Evolutionary conservation across 441 rosid genomes (phyloP).

Genomic region (Adansonia gregorii): DNA sequence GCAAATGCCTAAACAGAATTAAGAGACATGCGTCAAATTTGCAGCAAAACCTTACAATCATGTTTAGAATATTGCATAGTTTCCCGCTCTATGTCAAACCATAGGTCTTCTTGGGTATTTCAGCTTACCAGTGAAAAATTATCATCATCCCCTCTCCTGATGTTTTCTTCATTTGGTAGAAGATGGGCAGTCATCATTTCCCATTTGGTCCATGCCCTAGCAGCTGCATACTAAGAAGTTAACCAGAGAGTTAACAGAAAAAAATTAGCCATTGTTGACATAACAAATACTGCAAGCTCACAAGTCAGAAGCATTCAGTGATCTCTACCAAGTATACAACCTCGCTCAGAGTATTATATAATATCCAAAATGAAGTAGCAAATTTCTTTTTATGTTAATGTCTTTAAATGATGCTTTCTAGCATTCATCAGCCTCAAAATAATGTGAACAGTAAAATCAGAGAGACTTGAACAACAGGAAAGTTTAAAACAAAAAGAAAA

Average conservation of each 20-base stretch:
- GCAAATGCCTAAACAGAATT: conserved; percentile 82
- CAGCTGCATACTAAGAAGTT: conserved; percentile 75
- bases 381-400: not conserved
- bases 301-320: not conserved
- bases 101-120: conserved; percentile 13
- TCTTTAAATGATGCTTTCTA: not conserved
- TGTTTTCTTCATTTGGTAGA: conserved; percentile 70
- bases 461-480: too few relatives aligned
- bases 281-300: not conserved
- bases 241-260: conserved; percentile 29
- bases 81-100: not conserved
- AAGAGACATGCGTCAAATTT: conserved; percentile 17
- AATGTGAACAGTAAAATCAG: too few relatives aligned
- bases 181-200: conserved; percentile 97
- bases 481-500: too few relatives aligned
- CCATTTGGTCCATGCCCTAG: conserved; percentile 97
- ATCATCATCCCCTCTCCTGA: conserved; percentile 88
- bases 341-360: not conserved
- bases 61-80: not conserved
- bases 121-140: conserved; percentile 75
- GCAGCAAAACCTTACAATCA: not conserved
- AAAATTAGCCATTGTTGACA: conserved; percentile 13
- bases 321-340: not conserved
- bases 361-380: not conserved
- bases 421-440: too few relatives aligned